A percentile compares a stretch with the other conserved stretches of the same genome.
These are phyloP conservation scores for Metarhizium guizhouense DNA, from an alignment of 2,329 filamentous ascomycete species.

Conservation along the genomic window DNA sequence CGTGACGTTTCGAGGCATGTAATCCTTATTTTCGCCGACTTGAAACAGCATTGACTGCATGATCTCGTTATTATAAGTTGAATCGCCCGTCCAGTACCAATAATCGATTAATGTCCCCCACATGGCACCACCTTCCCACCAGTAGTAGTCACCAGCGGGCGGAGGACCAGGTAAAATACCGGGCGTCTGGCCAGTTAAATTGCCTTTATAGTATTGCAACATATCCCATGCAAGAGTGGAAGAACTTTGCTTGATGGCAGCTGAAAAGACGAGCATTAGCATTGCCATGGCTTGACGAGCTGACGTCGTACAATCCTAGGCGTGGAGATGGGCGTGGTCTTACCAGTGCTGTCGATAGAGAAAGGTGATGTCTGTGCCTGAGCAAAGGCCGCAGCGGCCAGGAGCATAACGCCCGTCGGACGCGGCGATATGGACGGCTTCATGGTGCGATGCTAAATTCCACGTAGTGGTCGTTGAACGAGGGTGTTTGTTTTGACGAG, in stretches of 20 bases:
- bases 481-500: background rate
- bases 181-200: conserved; percentile 32
- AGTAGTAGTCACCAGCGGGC: conserved; percentile 45
- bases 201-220: conserved; percentile 37
- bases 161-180: conserved; percentile 41
- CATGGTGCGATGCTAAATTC: conserved; percentile 4
- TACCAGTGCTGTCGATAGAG: conserved; percentile 7
- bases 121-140: conserved; percentile 58
- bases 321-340: background rate
- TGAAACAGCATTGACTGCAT: conserved; percentile 45
- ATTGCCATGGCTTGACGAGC: background rate
- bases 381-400: conserved; percentile 3
- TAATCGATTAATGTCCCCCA: conserved; percentile 57
- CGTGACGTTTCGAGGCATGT: conserved; percentile 46
- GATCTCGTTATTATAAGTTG: conserved; percentile 44
- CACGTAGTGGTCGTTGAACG: background rate
- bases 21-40: conserved; percentile 41
- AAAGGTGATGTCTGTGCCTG: conserved; percentile 8
- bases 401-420: conserved; percentile 3
- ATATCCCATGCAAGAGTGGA: conserved; percentile 33
- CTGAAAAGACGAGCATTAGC: conserved; percentile 12
- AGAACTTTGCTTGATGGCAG: conserved; percentile 29
- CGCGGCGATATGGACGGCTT: conserved; percentile 2
- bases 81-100: conserved; percentile 53
- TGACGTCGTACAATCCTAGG: background rate